A percentile compares a stretch with the other conserved stretches of the same genome.
phyloP scores from a whole-genome alignment of 371 early-diverging fungal genomes.

The Rhizopus arrhizus region DNA sequence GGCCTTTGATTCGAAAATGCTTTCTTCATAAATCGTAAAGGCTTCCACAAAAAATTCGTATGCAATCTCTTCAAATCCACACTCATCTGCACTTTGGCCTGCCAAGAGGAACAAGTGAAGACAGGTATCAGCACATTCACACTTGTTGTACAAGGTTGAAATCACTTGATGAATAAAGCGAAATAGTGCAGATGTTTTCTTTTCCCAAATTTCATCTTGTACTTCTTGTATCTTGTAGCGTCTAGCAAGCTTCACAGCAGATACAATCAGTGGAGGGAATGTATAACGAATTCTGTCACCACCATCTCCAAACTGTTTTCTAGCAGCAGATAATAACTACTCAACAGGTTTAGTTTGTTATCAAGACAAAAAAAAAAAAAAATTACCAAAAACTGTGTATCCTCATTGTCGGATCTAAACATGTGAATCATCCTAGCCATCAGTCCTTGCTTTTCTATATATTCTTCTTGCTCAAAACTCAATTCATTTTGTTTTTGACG shows the following conservation, averaged over 20 bases:
- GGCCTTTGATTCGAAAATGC: conserved; percentile 81
- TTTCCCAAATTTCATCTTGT: conserved; percentile 65
- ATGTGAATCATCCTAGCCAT: conserved; percentile 84
- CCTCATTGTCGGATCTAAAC: conserved; percentile 65
- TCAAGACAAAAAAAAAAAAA: background rate
- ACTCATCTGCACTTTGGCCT: conserved; percentile 79
- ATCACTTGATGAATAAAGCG: conserved; percentile 78
- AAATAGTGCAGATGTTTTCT: conserved; percentile 66
- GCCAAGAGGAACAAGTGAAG: conserved; percentile 80
- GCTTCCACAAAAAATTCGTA: conserved; percentile 95
- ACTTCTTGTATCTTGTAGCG: conserved; percentile 54
- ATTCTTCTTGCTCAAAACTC: conserved; percentile 68
- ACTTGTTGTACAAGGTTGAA: conserved; percentile 63
- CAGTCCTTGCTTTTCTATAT: conserved; percentile 80
- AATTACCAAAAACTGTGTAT: conserved; percentile 67
- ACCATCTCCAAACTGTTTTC: conserved; percentile 81
- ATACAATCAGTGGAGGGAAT: conserved; percentile 79
- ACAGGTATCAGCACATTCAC: conserved; percentile 70
- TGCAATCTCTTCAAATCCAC: conserved; percentile 81
- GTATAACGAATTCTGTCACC: conserved; percentile 86
- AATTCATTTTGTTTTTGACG: conserved; percentile 11
- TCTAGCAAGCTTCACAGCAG: conserved; percentile 70
- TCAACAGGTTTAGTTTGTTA: no score
- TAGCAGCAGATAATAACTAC: conserved; percentile 73
- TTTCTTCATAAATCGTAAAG: conserved; percentile 89